Conservation (phyloP, 2,329 filamentous ascomycete genomes). For the Penicillium sp. region DNA sequence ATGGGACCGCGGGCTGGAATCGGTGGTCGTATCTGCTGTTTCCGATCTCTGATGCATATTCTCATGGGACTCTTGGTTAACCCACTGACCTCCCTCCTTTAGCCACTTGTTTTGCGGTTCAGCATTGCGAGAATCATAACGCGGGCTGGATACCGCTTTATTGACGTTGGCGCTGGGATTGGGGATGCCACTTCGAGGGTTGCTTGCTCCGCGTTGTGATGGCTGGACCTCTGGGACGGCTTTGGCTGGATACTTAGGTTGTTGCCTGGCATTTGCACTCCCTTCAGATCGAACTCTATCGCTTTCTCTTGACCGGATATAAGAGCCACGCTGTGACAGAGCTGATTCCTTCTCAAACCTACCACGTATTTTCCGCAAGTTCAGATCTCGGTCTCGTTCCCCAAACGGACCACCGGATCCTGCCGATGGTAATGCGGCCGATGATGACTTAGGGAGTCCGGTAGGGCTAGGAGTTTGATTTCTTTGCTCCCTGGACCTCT, state of each 20-base stretch:
- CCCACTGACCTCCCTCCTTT: conserved; percentile 37
- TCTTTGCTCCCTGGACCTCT: conserved; percentile 15
- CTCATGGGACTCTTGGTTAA: conserved; percentile 30
- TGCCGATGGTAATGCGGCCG: conserved; percentile 6
- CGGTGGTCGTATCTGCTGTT: conserved; percentile 19
- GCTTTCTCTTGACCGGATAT: conserved; percentile 20
- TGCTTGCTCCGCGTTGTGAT: conserved; percentile 26
- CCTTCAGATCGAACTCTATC: conserved; percentile 20
- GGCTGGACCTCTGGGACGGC: conserved; percentile 4
- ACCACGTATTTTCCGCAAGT: conserved; percentile 29
- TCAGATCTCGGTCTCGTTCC: conserved; percentile 28
- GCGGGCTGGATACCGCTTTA: conserved; percentile 20
- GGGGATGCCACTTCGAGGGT: conserved; percentile 38
- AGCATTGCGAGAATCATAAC: conserved; percentile 10
- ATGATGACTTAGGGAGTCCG: conserved; percentile 15
- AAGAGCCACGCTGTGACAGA: conserved; percentile 7
- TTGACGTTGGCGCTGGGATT: conserved; percentile 33
- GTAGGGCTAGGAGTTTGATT: conserved; percentile 17
- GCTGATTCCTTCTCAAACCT: conserved; percentile 29
- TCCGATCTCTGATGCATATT: conserved; percentile 20
- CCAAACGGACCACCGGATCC: conserved; percentile 8
- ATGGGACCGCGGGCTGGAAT: conserved; percentile 30
- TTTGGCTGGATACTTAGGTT: conserved; percentile 14
- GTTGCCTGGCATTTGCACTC: conserved; percentile 20
- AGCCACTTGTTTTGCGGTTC: conserved; percentile 29